A percentile compares a stretch with the other conserved stretches of the same genome.
These are phyloP conservation scores for Heterobasidion annosum DNA, from an alignment of 1,284 basidiomycete genomes.

Conservation along the genomic window DNA sequence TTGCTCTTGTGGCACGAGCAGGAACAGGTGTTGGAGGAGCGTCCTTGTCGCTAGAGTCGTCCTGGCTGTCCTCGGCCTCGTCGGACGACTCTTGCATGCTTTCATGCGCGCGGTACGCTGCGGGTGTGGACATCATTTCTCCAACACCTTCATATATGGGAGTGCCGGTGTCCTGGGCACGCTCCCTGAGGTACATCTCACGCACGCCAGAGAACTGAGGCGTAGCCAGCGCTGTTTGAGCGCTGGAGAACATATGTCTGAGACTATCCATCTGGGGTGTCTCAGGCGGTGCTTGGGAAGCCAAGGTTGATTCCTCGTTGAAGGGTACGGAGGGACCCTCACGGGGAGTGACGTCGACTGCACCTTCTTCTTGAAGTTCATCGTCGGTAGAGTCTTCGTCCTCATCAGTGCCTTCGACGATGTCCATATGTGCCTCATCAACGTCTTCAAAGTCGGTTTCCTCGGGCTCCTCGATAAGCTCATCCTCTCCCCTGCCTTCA, in stretches of 20 bases:
- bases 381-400: not conserved
- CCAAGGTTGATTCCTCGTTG: not conserved
- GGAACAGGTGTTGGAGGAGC: not conserved
- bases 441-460: conserved; percentile 5
- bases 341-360: not conserved
- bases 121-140: conserved; percentile 25
- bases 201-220: conserved; percentile 23
- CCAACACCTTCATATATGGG: conserved; percentile 22
- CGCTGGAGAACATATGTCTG: conserved; percentile 16
- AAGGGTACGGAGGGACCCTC: conserved; percentile 10
- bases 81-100: not conserved
- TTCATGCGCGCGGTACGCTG: conserved; percentile 11
- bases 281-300: conserved; percentile 2
- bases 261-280: conserved; percentile 19
- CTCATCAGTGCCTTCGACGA: conserved; percentile 6
- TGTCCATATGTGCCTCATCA: conserved; percentile 4
- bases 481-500: not conserved
- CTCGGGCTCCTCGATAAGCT: conserved; percentile 2
- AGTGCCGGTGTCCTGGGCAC: conserved; percentile 12
- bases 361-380: not conserved
- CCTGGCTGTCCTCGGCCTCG: not conserved
- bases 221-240: conserved; percentile 12
- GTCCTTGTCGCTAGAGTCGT: not conserved
- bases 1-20: not conserved
- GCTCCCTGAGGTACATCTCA: conserved; percentile 19